A percentile compares a stretch with the other conserved stretches of the same genome.
These are phyloP conservation scores for Colletotrichum tropicale DNA, from an alignment of 2,329 filamentous ascomycete species.

Conservation along the genomic window DNA sequence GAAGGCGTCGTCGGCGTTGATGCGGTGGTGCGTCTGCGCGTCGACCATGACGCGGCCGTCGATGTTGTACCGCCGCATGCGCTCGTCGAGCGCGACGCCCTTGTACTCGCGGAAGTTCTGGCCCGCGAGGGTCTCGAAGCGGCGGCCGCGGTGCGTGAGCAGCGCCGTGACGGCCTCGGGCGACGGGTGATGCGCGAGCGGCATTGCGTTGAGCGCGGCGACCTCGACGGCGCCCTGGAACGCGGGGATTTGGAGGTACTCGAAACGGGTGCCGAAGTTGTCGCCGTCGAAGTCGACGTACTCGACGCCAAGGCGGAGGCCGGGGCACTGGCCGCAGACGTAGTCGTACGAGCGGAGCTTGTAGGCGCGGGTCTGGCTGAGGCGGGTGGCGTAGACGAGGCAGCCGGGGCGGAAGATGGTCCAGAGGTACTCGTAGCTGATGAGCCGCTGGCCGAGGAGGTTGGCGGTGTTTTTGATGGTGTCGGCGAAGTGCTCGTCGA, in stretches of 20 bases:
- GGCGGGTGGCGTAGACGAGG: conserved; percentile 41
- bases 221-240: conserved; percentile 50
- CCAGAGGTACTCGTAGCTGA: conserved; percentile 58
- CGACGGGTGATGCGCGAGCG: conserved; percentile 46
- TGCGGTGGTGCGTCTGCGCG: conserved; percentile 78
- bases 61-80: conserved; percentile 66
- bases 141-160: conserved; percentile 44
- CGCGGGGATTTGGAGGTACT: conserved; percentile 37
- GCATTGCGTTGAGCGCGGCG: conserved; percentile 44
- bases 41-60: conserved; percentile 91
- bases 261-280: conserved; percentile 43
- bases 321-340: conserved; percentile 36
- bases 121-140: conserved; percentile 49
- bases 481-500: conserved; percentile 55
- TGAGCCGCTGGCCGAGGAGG: conserved; percentile 54
- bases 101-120: conserved; percentile 52
- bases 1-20: conserved; percentile 85
- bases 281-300: conserved; percentile 54
- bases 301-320: conserved; percentile 25
- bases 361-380: conserved; percentile 43
- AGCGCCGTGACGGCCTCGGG: conserved; percentile 33
- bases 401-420: conserved; percentile 54
- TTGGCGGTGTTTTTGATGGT: conserved; percentile 53
- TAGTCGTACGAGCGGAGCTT: conserved; percentile 41
- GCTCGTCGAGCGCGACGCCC: conserved; percentile 34